A percentile compares a stretch with the other conserved stretches of the same genome.
phyloP scores from a whole-genome alignment of 768 basidiomycete species.

The Lactifluus piperatus region DNA sequence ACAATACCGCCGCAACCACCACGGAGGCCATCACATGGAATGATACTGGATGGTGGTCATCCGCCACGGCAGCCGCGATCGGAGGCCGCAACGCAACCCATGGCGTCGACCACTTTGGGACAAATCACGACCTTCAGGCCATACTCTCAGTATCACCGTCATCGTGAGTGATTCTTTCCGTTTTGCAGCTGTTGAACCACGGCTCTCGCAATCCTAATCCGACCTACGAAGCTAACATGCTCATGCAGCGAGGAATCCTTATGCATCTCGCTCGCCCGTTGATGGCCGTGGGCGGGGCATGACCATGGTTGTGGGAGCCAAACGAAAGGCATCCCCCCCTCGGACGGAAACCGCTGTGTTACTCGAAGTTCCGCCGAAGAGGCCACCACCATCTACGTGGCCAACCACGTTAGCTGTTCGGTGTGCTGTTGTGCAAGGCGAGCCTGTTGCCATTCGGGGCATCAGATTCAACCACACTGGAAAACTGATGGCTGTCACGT shows the following conservation, averaged over 20 bases:
- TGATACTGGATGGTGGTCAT: not conserved
- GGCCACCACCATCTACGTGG: conserved; percentile 37
- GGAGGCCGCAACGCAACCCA: not conserved
- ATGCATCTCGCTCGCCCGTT: not conserved
- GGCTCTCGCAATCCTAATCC: not conserved
- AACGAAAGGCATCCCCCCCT: conserved; percentile 18
- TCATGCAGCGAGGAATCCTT: not conserved
- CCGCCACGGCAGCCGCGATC: conserved; percentile 12
- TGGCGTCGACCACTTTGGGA: not conserved
- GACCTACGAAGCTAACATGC: not conserved
- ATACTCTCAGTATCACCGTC: conserved; percentile 1
- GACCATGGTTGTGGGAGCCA: conserved; percentile 6
- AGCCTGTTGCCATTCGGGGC: conserved; percentile 38
- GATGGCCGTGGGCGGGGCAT: conserved; percentile 4
- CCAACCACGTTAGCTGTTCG: conserved; percentile 36
- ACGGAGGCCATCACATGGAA: not conserved
- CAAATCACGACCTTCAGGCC: not conserved
- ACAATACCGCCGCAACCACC: not conserved
- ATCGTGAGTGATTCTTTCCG: conserved; percentile 4
- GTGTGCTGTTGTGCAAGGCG: conserved; percentile 35
- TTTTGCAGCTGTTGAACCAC: not conserved
- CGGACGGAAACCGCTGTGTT: not conserved
- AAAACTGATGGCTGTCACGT: conserved; percentile 45
- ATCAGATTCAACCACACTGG: conserved; percentile 49
- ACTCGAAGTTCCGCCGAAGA: conserved; percentile 18